phyloP scores from a whole-genome alignment of 2,329 filamentous ascomycete genomes.

The Drechmeria coniospora region DNA sequence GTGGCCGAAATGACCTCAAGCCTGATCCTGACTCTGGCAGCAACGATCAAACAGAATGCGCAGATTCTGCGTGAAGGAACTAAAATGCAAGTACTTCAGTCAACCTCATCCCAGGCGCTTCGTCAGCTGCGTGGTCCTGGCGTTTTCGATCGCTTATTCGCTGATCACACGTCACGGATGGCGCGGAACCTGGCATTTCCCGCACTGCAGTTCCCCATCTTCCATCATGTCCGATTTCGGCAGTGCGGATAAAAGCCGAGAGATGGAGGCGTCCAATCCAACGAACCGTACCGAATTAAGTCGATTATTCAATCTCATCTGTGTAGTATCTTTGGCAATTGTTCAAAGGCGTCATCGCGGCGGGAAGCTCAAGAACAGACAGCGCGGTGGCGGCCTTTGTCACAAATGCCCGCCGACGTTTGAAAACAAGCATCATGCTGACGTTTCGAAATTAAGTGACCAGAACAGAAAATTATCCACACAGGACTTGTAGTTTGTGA shows the following conservation, averaged over 20 bases:
- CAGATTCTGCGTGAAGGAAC: slow-evolving; percentile 49
- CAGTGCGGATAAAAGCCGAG: slow-evolving; percentile 26
- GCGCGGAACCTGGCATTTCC: slow-evolving; percentile 78
- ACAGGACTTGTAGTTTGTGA: slow-evolving; percentile 39
- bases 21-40: slow-evolving; percentile 71
- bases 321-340: too few species aligned
- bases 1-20: slow-evolving; percentile 73
- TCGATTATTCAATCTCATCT: too few species aligned
- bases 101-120: slow-evolving; percentile 33
- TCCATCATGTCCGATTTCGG: slow-evolving; percentile 50
- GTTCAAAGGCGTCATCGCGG: slow-evolving; percentile 59
- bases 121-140: slow-evolving; percentile 35
- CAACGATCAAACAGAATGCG: slow-evolving; percentile 87
- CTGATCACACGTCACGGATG: slow-evolving; percentile 67
- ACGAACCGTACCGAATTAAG: slow-evolving; percentile 44
- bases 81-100: slow-evolving; percentile 9
- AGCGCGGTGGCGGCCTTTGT: slow-evolving; percentile 61
- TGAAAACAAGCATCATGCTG: slow-evolving; percentile 85
- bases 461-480: slow-evolving; percentile 12
- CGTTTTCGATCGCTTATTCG: slow-evolving; percentile 41
- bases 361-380: slow-evolving; percentile 55
- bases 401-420: slow-evolving; percentile 82
- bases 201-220: slow-evolving; percentile 76
- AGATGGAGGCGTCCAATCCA: slow-evolving; percentile 11
- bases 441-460: slow-evolving; percentile 32